Percentiles rank a stretch among this genome's conserved stretches.
These are phyloP conservation scores for Sclerospora graminicola DNA, from an alignment of 352 stramenopile genomes.

Conservation along the genomic window DNA sequence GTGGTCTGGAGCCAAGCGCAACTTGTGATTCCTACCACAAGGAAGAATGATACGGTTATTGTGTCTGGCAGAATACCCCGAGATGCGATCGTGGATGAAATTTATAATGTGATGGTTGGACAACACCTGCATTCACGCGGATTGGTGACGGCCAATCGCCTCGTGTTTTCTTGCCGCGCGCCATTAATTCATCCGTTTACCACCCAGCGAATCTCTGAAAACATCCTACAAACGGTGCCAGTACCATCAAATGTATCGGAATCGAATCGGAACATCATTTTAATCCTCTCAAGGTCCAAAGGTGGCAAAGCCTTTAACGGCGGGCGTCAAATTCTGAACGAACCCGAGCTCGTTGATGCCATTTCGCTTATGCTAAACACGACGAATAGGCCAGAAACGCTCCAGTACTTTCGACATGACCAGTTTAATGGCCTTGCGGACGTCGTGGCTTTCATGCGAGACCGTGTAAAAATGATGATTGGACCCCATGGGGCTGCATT, in stretches of 20 bases:
- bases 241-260: not conserved
- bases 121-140: conserved; percentile 7
- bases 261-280: conserved; percentile 12
- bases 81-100: conserved; percentile 17
- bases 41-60: conserved; percentile 13
- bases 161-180: conserved; percentile 21
- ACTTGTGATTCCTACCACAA: conserved; percentile 10
- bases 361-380: conserved; percentile 11
- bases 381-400: conserved; percentile 1
- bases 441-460: conserved; percentile 17
- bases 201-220: conserved; percentile 19
- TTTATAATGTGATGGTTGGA: conserved; percentile 17
- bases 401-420: conserved; percentile 18
- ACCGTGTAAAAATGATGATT: conserved; percentile 23
- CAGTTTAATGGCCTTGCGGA: conserved; percentile 13
- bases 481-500: conserved; percentile 19
- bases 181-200: conserved; percentile 20
- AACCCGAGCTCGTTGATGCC: conserved; percentile 10
- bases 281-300: conserved; percentile 17
- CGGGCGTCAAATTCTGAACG: conserved; percentile 17
- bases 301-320: conserved; percentile 15
- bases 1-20: conserved; percentile 23
- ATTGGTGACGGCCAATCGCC: conserved; percentile 7
- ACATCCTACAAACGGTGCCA: conserved; percentile 11
- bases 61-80: conserved; percentile 7